Conservation (phyloP, 768 basidiomycete genomes). For the Russula vinacea region DNA sequence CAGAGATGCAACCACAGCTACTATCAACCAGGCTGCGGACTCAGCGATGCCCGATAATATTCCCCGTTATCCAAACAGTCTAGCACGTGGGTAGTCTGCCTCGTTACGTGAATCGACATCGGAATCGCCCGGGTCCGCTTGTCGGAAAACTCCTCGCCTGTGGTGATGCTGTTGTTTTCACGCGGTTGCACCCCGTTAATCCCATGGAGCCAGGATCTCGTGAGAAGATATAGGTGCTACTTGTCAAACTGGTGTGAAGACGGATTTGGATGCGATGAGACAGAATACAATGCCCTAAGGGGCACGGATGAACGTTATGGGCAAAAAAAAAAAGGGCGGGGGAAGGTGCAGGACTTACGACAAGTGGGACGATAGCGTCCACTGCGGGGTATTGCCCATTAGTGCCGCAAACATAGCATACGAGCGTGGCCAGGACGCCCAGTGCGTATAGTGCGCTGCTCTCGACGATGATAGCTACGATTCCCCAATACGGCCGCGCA, state of each 20-base stretch:
- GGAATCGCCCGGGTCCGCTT: not conserved
- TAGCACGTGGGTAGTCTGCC: not conserved
- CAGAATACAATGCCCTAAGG: constrained; percentile 16
- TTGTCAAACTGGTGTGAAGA: not conserved
- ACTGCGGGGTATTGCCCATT: constrained; percentile 10
- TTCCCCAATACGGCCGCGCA: not conserved
- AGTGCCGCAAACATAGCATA: not conserved
- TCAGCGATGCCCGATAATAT: not conserved
- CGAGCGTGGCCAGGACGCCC: not conserved
- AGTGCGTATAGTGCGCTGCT: constrained; percentile 15
- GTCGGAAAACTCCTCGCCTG: not conserved
- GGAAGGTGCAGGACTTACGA: not conserved
- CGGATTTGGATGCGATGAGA: constrained; percentile 22
- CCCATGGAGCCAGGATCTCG: not conserved
- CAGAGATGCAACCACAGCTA: not conserved
- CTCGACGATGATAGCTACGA: constrained; percentile 11
- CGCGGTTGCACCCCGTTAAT: not conserved
- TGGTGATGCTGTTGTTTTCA: not conserved
- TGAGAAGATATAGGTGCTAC: not conserved
- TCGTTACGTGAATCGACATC: not conserved
- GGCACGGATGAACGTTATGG: not conserved
- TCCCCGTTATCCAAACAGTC: not conserved
- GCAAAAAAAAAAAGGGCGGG: not conserved
- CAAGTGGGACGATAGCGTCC: constrained; percentile 15
- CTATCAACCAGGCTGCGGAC: not conserved